phyloP scores from a whole-genome alignment of 495 filamentous ascomycete genomes.

The Aspergillus ostianus region DNA sequence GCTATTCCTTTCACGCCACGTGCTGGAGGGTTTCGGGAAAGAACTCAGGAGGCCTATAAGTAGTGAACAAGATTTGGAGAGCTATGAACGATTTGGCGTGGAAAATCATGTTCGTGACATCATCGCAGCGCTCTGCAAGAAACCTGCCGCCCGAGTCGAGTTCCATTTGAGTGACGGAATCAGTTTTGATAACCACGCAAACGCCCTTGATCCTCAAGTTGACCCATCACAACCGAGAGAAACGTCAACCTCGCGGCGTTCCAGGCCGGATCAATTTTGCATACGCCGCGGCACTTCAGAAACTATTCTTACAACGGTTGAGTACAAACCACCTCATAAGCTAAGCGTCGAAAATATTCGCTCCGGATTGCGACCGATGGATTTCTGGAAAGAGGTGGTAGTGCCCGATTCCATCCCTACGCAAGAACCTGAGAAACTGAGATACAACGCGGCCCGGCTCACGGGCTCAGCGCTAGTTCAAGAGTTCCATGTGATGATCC shows the following conservation, averaged over 20 bases:
- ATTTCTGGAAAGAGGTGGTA: slow-evolving; percentile 26
- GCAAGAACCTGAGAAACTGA: too few species aligned
- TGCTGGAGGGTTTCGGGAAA: slow-evolving; percentile 19
- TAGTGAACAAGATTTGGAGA: slow-evolving; percentile 34
- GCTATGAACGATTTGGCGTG: slow-evolving; percentile 31
- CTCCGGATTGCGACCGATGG: slow-evolving; percentile 27
- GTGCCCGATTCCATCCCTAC: too few species aligned
- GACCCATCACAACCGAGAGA: not conserved
- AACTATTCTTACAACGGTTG: slow-evolving; percentile 30
- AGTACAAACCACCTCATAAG: slow-evolving; percentile 42
- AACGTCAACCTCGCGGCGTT: slow-evolving; percentile 11
- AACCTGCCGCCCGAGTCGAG: slow-evolving; percentile 25
- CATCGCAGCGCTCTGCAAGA: slow-evolving; percentile 26
- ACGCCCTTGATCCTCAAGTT: slow-evolving; percentile 21
- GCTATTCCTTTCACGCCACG: too few species aligned
- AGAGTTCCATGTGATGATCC: too few species aligned
- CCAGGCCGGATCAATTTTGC: slow-evolving; percentile 26
- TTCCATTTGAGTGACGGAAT: slow-evolving; percentile 28
- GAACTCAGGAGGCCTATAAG: slow-evolving; percentile 19
- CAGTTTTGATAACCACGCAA: slow-evolving; percentile 31
- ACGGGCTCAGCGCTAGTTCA: too few species aligned
- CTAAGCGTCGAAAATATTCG: slow-evolving; percentile 30
- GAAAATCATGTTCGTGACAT: slow-evolving; percentile 32
- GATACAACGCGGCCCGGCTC: too few species aligned
- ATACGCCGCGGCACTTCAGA: slow-evolving; percentile 24